Base-by-base conservation (phyloP, 2,329 filamentous ascomycete genomes). In the Cladosporium velox region DNA sequence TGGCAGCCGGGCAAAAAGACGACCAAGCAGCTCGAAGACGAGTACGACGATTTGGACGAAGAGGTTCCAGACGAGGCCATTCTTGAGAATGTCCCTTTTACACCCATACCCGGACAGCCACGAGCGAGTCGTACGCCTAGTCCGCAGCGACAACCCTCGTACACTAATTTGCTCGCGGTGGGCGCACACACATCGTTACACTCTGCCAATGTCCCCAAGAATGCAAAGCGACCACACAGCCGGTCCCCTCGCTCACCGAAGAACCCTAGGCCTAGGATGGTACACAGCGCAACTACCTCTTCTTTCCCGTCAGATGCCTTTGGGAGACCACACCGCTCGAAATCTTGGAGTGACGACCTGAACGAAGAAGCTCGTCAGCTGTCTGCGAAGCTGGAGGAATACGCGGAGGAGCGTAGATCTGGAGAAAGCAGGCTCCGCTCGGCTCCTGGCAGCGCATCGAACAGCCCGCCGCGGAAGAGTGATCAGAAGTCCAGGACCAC, bases 1-100 rank as follows among this genome's bases (percentile, higher is more conserved):
- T 93, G 90, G 90, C 90, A 92, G 76, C 85, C 88, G 0, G 86
- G 81, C 54, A 84, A 89, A 66, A 94, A 92, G 76, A 87, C 89
- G 0, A 83, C 86, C 0, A 80, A 88, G 67, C 87, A 93, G 72
- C 81, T 92, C 62, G 91, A 95, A 75, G 86, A 87, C 64, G 91
- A 94, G 74, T 93, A 92, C 71, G 90, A 93, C 70, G 90, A 93
- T 64, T 88, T 87, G 64, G 90, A 93, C 73, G 87, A 91, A 68
- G 84, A 86, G 66, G 89, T 95, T 34, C 91, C 91, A 0, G 91
- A 93, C 30, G 91, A 91, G 64, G 85, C 91, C 28, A 85, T 93
- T 62, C 85, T 95, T 57, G 91, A 92, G 79, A 95, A 95, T 70
- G 89, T 95, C 2, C 91, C 91, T 5, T 87, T 95, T 55, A 93